Percentiles rank a stretch among this genome's conserved stretches.
phyloP scores from a whole-genome alignment of 176 grass and related monocot genomes.

The Typha latifolia region DNA sequence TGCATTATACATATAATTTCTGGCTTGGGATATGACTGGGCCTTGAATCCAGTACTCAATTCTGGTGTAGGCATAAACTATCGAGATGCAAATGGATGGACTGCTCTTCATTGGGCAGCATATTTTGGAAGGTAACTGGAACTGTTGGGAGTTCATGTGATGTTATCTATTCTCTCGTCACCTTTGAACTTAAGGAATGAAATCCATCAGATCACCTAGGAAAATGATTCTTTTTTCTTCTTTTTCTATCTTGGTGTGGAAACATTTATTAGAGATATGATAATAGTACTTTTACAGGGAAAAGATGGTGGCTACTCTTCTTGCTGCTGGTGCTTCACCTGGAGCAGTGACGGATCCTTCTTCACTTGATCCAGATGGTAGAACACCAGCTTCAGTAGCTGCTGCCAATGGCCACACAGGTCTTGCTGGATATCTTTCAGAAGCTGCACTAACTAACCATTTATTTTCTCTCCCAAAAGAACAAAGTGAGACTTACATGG shows the following conservation, averaged over 20 bases:
- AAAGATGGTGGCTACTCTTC: conserved; percentile 54
- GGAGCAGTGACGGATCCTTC: conserved; percentile 66
- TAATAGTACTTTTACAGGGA: conserved; percentile 31
- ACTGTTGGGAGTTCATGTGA: neutral
- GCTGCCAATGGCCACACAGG: conserved; percentile 59
- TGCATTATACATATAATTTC: conserved; percentile 71
- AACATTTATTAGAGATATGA: neutral
- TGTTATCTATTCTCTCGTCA: neutral
- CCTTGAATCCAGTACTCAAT: conserved; percentile 52
- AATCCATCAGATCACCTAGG: neutral
- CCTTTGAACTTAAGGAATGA: neutral
- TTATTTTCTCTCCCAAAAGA: conserved; percentile 48
- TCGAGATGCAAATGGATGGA: conserved; percentile 86
- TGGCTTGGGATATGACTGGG: conserved; percentile 63
- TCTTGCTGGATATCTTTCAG: conserved; percentile 87
- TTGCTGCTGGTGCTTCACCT: conserved; percentile 62
- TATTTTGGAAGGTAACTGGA: conserved; percentile 64
- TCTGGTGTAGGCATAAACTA: conserved; percentile 68
- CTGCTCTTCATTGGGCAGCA: conserved; percentile 91
- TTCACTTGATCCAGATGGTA: conserved; percentile 48
- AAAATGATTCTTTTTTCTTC: neutral
- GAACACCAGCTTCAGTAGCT: conserved; percentile 61
- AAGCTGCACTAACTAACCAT: conserved; percentile 56
- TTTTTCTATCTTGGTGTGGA: too few relatives aligned
- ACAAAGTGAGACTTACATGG: conserved; percentile 14